A percentile compares a stretch with the other conserved stretches of the same genome.
phyloP scores from a whole-genome alignment of 2,329 filamentous ascomycete species.

The Fusarium falciforme region DNA sequence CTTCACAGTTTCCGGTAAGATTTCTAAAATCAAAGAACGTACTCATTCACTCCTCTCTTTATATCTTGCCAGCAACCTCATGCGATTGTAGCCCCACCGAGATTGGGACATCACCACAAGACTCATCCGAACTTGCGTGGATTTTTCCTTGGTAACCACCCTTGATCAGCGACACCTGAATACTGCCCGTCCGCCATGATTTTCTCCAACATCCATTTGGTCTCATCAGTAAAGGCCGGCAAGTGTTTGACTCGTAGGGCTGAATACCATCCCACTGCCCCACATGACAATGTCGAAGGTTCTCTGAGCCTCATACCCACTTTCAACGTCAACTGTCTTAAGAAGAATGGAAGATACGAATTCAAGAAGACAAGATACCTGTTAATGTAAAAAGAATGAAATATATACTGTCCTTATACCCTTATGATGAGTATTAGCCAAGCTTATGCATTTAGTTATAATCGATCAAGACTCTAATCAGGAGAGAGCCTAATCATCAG shows the following conservation, averaged over 20 bases:
- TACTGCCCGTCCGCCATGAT: not conserved
- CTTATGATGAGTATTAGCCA: too few species aligned
- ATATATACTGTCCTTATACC: too few species aligned
- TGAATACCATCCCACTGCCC: not conserved
- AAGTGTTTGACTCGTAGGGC: not conserved
- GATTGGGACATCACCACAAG: not conserved
- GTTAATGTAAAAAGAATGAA: too few species aligned
- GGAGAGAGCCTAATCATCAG: too few species aligned
- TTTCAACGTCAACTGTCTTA: not conserved
- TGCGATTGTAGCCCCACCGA: not conserved
- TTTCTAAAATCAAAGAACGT: not conserved
- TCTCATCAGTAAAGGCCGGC: not conserved
- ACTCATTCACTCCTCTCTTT: not conserved
- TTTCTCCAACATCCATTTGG: not conserved
- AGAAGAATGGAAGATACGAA: not conserved
- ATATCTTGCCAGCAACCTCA: not conserved
- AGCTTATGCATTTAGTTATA: too few species aligned
- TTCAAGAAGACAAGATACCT: too few species aligned
- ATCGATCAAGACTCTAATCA: too few species aligned
- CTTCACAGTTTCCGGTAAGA: not conserved
- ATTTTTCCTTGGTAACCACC: not conserved
- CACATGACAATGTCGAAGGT: not conserved
- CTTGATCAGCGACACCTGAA: not conserved
- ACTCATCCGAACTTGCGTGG: not conserved
- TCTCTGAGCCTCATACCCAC: not conserved